Percentiles rank a stretch among this genome's conserved stretches.
phyloP scores from a whole-genome alignment of 75 land plant species.

The Selaginella tamariscina region DNA sequence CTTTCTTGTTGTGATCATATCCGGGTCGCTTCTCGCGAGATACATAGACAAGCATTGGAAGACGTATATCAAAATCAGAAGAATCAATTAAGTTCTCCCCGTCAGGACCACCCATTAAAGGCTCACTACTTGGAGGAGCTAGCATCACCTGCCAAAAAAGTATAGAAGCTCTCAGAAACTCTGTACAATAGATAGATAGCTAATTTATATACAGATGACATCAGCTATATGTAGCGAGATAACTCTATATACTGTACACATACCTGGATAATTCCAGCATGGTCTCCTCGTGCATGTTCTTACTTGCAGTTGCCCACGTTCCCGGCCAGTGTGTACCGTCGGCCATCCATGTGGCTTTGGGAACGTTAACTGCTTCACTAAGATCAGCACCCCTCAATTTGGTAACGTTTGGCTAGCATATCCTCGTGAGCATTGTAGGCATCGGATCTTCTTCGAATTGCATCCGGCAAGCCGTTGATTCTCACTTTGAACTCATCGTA shows the following conservation, averaged over 20 bases:
- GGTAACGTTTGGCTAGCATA: conserved; percentile 13
- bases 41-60: conserved; percentile 92
- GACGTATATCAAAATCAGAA: conserved; percentile 53
- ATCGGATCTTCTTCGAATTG: conserved; percentile 14
- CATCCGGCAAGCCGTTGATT: conserved; percentile 19
- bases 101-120: conserved; percentile 32
- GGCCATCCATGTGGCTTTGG: conserved; percentile 17
- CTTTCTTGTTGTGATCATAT: conserved; percentile 82
- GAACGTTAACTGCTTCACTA: conserved; percentile 6
- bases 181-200: too few relatives aligned
- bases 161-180: too few relatives aligned
- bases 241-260: conserved; percentile 5
- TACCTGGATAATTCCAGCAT: conserved; percentile 33
- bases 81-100: conserved; percentile 48
- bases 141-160: conserved; percentile 59
- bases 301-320: conserved; percentile 13
- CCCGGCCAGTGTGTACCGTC: conserved; percentile 23
- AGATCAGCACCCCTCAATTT: conserved; percentile 16
- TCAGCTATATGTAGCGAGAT: neutral
- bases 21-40: conserved; percentile 81
- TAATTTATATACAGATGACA: too few relatives aligned
- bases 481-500: conserved; percentile 14
- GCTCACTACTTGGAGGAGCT: conserved; percentile 58
- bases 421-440: conserved; percentile 18
- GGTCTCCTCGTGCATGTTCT: conserved; percentile 49